Evolutionary conservation across 306 rosid genomes (phyloP).

Genomic region (Ziziphus jujuba): DNA sequence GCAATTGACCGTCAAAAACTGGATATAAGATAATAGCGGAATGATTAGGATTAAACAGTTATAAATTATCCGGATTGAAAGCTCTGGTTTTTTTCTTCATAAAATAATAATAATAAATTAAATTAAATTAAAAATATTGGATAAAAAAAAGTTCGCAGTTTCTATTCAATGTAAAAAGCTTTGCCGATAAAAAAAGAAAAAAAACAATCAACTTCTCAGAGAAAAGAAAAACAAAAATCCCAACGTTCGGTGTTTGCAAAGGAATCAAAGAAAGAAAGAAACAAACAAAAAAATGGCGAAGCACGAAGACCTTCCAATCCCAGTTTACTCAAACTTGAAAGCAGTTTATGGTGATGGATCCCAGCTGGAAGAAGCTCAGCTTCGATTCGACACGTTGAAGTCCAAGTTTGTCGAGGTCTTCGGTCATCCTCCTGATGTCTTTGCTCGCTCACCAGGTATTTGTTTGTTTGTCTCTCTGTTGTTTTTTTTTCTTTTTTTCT

Average conservation of each 20-base stretch:
- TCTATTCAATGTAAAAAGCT: no score
- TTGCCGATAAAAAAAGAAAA: no score
- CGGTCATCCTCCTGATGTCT: conserved; percentile 57
- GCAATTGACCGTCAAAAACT: no score
- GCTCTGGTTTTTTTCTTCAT: no score
- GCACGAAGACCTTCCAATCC: conserved; percentile 87
- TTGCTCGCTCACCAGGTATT: conserved; percentile 94
- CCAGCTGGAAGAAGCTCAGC: conserved; percentile 78
- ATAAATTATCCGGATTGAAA: no score
- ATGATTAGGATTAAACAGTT: no score
- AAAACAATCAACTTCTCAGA: no score
- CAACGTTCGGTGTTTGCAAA: neutral
- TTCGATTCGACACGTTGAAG: conserved; percentile 61
- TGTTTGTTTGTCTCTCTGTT: neutral
- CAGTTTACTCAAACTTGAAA: conserved; percentile 53
- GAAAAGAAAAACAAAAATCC: neutral
- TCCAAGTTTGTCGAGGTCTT: conserved; percentile 57
- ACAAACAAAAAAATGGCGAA: conserved; percentile 69
- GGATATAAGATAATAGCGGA: no score
- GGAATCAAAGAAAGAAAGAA: neutral
- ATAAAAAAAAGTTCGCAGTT: no score
- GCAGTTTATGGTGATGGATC: conserved; percentile 73
- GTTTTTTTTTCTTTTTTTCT: neutral
- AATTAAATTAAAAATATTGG: no score
- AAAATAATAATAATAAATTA: no score